A percentile compares a stretch with the other conserved stretches of the same genome.
Conservation (phyloP, 2,329 filamentous ascomycete genomes). For the Ophiostoma sp. region DNA sequence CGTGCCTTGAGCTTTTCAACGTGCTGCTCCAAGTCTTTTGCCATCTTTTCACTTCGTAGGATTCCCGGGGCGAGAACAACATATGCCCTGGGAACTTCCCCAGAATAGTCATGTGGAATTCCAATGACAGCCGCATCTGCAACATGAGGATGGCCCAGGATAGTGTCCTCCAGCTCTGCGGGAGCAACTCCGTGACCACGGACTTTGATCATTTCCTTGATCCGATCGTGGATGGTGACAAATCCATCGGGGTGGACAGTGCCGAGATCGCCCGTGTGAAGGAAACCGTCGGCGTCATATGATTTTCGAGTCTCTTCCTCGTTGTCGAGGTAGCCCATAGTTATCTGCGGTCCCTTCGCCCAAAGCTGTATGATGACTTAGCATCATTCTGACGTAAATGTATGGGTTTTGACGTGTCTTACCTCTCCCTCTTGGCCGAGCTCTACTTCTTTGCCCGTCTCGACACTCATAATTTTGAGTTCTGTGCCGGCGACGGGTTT, state of each 20-base stretch:
- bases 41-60: background rate
- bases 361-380: constrained; percentile 30
- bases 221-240: constrained; percentile 59
- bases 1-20: constrained; percentile 34
- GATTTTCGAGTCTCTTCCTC: constrained; percentile 46
- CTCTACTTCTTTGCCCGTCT: constrained; percentile 54
- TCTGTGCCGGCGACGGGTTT: constrained; percentile 59
- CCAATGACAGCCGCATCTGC: constrained; percentile 59
- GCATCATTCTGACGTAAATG: too few species aligned
- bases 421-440: constrained; percentile 52
- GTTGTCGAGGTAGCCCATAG: constrained; percentile 52
- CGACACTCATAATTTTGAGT: constrained; percentile 57
- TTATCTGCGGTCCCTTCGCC: constrained; percentile 49
- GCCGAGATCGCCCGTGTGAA: constrained; percentile 62
- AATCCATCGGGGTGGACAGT: constrained; percentile 56
- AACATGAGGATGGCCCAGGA: constrained; percentile 57
- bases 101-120: constrained; percentile 54
- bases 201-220: constrained; percentile 70
- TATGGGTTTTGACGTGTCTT: background rate
- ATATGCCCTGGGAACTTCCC: constrained; percentile 59
- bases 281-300: constrained; percentile 56
- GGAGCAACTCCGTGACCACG: constrained; percentile 64
- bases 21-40: background rate
- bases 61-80: constrained; percentile 42
- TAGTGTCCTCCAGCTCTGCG: constrained; percentile 62